Evolutionary conservation across 2,329 filamentous ascomycete genomes (phyloP), one percentile per base, ranked within the genome.

Genomic region (Aspergillus chevalieri): DNA sequence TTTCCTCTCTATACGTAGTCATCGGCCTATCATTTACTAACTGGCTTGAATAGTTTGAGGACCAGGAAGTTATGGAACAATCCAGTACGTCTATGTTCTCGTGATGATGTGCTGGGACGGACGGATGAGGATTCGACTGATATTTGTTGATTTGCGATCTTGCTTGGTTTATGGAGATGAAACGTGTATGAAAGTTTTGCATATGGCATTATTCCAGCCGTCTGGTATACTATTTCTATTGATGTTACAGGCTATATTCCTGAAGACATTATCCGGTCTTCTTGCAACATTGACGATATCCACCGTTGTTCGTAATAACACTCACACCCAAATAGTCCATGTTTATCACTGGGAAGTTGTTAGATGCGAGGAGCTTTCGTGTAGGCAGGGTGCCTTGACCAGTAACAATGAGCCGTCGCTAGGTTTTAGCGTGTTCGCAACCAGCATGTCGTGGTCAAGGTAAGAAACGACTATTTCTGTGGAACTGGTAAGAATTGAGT

Each of bases 31-130:
- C 10, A 33, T 36, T 26, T 17, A 46, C 57, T 65, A 44, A 66
- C 38, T 39, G 5, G 14, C n/a, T 30, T 15, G n/a, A 15, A 38
- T 49, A 76, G 72, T 71, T 69, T 48, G 73, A 76, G 61, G 72
- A 75, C 45, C 57, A 62, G 30, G 66, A 69, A 52, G 56, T 63
- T 43, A 62, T 63, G 49, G 62, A 68, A 41, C 58, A 50, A 41
- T 54, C 59, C 33, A 58, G 59, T 17, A 58, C 62, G 33, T 57
- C 52, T 39, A 55, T 69, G 33, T 71, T 71, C 49, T 67, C 67
- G 44, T 70, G 30, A 22, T 34, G 15, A 19, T 14, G 57, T 62
- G 22, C 42, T 51, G 46, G 39, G 8, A 30, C 9, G 26, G 14
- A 42, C 15, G 10, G 22, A 36, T 24, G 28, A 43, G 17, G 28